Conservation (phyloP, 1,284 basidiomycete genomes). For the Tilletia indica region DNA sequence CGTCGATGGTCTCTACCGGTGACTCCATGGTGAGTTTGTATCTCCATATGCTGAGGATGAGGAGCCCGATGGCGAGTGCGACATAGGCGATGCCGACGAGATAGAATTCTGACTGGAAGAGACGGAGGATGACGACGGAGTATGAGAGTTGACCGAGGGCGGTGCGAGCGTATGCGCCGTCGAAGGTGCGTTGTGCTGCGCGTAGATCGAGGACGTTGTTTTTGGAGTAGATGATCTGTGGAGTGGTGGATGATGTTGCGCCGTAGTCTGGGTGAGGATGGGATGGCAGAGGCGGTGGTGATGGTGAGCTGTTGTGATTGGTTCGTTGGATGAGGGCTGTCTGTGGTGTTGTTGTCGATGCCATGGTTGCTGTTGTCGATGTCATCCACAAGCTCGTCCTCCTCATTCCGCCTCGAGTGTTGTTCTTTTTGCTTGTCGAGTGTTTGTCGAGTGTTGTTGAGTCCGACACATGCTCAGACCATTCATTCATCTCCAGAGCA, state of each 20-base stretch:
- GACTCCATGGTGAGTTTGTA: constrained; percentile 17
- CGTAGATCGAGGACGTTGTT: constrained; percentile 64
- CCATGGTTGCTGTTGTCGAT: no score
- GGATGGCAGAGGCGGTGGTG: no score
- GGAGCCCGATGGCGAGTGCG: not conserved
- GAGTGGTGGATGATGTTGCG: no score
- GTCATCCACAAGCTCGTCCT: constrained; percentile 5
- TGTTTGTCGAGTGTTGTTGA: not conserved
- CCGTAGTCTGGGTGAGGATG: no score
- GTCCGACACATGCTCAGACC: no score
- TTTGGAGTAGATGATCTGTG: constrained; percentile 11
- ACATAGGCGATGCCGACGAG: constrained; percentile 26
- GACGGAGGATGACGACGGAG: constrained; percentile 69
- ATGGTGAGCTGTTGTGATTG: no score
- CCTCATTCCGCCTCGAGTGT: not conserved
- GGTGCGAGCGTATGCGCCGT: constrained; percentile 75
- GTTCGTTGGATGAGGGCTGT: no score
- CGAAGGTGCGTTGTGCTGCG: constrained; percentile 74
- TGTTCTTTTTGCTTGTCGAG: not conserved
- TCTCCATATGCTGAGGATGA: not conserved
- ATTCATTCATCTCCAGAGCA: no score
- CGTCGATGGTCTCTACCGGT: not conserved
- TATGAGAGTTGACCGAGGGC: constrained; percentile 74
- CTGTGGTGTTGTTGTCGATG: not conserved
- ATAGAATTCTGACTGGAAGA: constrained; percentile 61